Evolutionary conservation across 352 stramenopile species (phyloP), one percentile per base, ranked within the genome.

Genomic region (Blastocystis sp.): DNA sequence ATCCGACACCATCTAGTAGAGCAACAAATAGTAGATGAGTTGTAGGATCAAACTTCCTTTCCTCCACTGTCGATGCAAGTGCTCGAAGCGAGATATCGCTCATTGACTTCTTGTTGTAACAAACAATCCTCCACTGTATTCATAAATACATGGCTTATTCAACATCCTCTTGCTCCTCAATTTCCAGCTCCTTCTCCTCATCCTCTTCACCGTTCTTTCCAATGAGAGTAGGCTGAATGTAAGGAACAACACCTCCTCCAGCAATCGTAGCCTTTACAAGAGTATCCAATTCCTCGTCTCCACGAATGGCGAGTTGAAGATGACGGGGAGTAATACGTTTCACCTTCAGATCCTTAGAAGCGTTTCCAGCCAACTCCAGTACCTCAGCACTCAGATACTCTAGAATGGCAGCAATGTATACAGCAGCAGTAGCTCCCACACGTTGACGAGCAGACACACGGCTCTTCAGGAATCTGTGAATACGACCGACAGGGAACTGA

Each of bases 171-270:
- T 85, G 88, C 42, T 88, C 88, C 16, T 88, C 58, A 46, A 73
- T 75, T 54, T 78, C 78, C 67, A 59, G 14, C 59, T 75, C 59
- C 78, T 80, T 78, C 57, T 80, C 80, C 74, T 91, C 90, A 81
- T 90, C 92, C 24, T 90, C 90, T 87, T 93, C 93, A 42, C 90
- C 90, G 52, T 89, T 91, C 92, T 99, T 99, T 92, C 97, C 98
- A 90, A 99, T 98, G 66, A 99, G 94, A 65, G 94, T 97, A 92
- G 99, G 99, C 94, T 99, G 97, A 90, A 99, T 99, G 92, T 99
- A 94, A 43, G 97, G 97, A 89, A 99, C 99, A 77, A 99, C 97
- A 93, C 97, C 97, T 89, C 97, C 97, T 88, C 96, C 96, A 27
- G 97, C 96, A 91, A 99, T 99, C 67, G 97, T 99, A 21, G 96